Conservation (phyloP, 2,329 filamentous ascomycete species). For the Penicillium crustosum region DNA sequence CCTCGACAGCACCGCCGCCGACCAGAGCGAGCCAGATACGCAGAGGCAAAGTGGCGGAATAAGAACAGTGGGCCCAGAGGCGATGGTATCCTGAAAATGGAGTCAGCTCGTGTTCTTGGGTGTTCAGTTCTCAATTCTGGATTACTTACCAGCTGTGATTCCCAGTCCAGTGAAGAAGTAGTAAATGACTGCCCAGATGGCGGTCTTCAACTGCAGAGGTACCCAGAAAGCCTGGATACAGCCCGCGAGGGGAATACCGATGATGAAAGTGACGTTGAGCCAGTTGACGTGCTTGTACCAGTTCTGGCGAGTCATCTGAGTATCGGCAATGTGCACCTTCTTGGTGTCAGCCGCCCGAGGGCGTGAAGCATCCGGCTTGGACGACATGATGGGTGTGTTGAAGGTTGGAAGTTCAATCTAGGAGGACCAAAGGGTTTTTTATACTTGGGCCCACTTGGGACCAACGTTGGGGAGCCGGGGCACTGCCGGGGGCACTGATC, state of each 20-base stretch:
- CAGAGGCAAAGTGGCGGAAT: slow-evolving; percentile 73
- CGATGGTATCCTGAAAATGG: slow-evolving; percentile 65
- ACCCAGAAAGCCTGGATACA: slow-evolving; percentile 75
- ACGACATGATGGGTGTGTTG: slow-evolving; percentile 35
- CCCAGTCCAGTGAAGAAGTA: slow-evolving; percentile 83
- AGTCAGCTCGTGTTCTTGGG: slow-evolving; percentile 1
- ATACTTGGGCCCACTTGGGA: slow-evolving; percentile 26
- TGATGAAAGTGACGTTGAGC: slow-evolving; percentile 81
- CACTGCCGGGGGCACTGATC: slow-evolving; percentile 22
- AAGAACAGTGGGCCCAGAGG: slow-evolving; percentile 83
- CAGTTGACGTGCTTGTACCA: slow-evolving; percentile 94
- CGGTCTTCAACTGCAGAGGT: slow-evolving; percentile 69
- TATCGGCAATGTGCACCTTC: slow-evolving; percentile 85
- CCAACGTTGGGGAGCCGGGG: slow-evolving; percentile 26
- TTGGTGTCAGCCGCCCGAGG: slow-evolving; percentile 47
- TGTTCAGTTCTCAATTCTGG: not conserved
- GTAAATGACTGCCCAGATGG: slow-evolving; percentile 71
- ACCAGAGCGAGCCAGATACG: slow-evolving; percentile 79
- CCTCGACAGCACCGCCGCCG: slow-evolving; percentile 79
- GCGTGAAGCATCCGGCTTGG: slow-evolving; percentile 36
- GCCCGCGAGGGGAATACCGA: slow-evolving; percentile 73
- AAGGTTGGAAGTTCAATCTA: slow-evolving; percentile 10
- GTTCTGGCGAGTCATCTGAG: slow-evolving; percentile 75
- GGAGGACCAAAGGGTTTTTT: slow-evolving; percentile 20
- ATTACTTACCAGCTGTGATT: slow-evolving; percentile 67